Evolutionary conservation across 805 yeast genomes (phyloP), one percentile per base, ranked within the genome.

Genomic region (Metschnikowia continentalis): DNA sequence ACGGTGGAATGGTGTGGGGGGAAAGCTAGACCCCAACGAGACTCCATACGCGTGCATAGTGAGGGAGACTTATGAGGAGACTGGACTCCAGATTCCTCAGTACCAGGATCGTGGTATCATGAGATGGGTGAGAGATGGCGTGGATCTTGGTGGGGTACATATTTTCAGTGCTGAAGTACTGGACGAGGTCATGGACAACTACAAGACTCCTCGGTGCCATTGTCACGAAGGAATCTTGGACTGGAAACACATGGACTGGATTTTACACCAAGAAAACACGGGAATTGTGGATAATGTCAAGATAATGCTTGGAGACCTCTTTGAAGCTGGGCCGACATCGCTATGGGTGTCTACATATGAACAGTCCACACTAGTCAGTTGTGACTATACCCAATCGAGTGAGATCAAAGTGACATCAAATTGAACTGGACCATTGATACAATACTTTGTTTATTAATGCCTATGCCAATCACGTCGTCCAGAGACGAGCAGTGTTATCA

Each of bases 401-500:
- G 30, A 26, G 36, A 15, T 50, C 30, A 14, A n/a, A 20, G 2
- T 22, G 17, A 35, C 7, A 3, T 7, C 7, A 32, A 26, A 13
- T 26, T 26, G 30, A 26, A 26, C 11, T 8, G 30, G 13, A 26
- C 30, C 30, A 26, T 26, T 8, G 11, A 38, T 47, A 51, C 38
- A 6, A 17, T 26, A 26, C 19, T 15, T 40, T 40, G n/a, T 15
- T 42, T 53, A 50, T 52, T 44, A 35, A 51, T 42, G 46, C 46
- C 43, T 32, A 44, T 35, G 41, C 23, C 48, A 33, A 49, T 58
- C 65, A 74, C n/a, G 96, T 88, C 26, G 99, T 94, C 99, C 99
- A 94, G 63, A 94, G 74, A 64, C 96, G 83, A 5, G 97, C 98
- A 39, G 90, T 83, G 54, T 96, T 90, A 70, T 94, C 99, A 20